Evolutionary conservation across 208 protist genomes (phyloP).

Genomic region (Trypanosoma caninum): DNA sequence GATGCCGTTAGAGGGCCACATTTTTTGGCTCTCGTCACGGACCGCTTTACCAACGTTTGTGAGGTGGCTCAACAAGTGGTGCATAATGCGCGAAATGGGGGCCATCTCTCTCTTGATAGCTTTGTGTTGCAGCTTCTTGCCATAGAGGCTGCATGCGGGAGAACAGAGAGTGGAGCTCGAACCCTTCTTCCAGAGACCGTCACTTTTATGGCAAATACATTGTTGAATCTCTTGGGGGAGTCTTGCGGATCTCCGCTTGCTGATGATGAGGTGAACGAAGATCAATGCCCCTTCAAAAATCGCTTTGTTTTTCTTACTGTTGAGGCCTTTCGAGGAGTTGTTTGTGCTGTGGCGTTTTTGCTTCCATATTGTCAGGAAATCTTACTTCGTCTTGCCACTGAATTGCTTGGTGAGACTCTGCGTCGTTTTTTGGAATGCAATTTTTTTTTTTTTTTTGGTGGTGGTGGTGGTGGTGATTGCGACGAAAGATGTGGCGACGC

Average conservation of each 20-base stretch:
- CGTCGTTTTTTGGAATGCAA: conserved; percentile 2
- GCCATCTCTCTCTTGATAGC: conserved; percentile 16
- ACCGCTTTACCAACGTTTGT: conserved; percentile 19
- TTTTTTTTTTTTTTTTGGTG: background rate
- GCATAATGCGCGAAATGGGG: conserved; percentile 2
- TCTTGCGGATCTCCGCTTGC: background rate
- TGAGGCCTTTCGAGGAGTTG: conserved; percentile 6
- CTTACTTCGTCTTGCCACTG: conserved; percentile 6
- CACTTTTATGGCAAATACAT: conserved; percentile 8
- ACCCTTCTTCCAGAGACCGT: conserved; percentile 12
- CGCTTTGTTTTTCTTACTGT: conserved; percentile 3
- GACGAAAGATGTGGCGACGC: conserved; percentile 2
- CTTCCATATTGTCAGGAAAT: conserved; percentile 5
- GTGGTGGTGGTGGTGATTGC: background rate
- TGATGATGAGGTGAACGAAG: background rate
- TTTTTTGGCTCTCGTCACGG: conserved; percentile 11
- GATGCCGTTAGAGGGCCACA: conserved; percentile 17
- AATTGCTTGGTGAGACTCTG: conserved; percentile 18
- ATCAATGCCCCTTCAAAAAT: conserved; percentile 8
- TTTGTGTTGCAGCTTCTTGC: conserved; percentile 24
- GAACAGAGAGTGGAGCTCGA: background rate
- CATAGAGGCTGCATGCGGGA: conserved; percentile 13
- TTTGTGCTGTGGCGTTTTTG: conserved; percentile 17
- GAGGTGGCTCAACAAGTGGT: conserved; percentile 20
- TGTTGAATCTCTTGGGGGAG: conserved; percentile 11